These are phyloP conservation scores for Paecilomyces dactylethromorphus DNA, from an alignment of 2,329 filamentous ascomycete species.

Conservation along the genomic window DNA sequence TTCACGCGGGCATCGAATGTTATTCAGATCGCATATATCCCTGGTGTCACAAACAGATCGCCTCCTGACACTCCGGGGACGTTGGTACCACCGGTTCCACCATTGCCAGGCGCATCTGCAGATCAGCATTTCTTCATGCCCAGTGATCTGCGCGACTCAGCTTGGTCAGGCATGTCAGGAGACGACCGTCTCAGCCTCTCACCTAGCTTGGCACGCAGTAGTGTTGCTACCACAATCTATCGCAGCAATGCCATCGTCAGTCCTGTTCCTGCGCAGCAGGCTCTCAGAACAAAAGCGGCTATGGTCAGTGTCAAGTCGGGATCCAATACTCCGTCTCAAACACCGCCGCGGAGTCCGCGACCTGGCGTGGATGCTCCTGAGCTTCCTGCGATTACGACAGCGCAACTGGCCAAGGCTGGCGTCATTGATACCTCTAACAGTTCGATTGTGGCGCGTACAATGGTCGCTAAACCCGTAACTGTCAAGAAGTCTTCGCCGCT, in stretches of 20 bases:
- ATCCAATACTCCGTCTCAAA: conserved; percentile 44
- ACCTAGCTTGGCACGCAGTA: conserved; percentile 45
- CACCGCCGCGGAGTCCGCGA: conserved; percentile 35
- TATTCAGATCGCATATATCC: conserved; percentile 98
- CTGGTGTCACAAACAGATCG: conserved; percentile 89
- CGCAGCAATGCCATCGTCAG: conserved; percentile 82
- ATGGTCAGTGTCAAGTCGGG: conserved; percentile 86
- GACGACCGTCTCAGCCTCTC: conserved; percentile 46
- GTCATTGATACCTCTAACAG: conserved; percentile 25
- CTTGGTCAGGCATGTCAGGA: conserved; percentile 68
- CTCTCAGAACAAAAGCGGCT: conserved; percentile 80
- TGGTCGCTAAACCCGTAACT: conserved; percentile 40
- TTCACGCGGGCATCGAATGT: conserved; percentile 96
- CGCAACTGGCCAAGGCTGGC: conserved; percentile 34
- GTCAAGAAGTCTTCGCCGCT: conserved; percentile 30
- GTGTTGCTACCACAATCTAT: conserved; percentile 89
- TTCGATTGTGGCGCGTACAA: conserved; percentile 39
- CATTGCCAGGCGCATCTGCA: conserved; percentile 64
- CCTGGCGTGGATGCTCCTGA: conserved; percentile 52
- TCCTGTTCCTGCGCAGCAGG: conserved; percentile 72
- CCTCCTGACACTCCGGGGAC: conserved; percentile 73
- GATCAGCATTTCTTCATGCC: conserved; percentile 94
- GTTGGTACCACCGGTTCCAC: conserved; percentile 86
- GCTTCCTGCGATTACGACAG: conserved; percentile 61
- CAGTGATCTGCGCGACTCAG: conserved; percentile 81